Percentiles rank a stretch among this genome's conserved stretches.
These are phyloP conservation scores for Ophiocytium majus DNA, from an alignment of 352 stramenopile species.

Conservation along the genomic window DNA sequence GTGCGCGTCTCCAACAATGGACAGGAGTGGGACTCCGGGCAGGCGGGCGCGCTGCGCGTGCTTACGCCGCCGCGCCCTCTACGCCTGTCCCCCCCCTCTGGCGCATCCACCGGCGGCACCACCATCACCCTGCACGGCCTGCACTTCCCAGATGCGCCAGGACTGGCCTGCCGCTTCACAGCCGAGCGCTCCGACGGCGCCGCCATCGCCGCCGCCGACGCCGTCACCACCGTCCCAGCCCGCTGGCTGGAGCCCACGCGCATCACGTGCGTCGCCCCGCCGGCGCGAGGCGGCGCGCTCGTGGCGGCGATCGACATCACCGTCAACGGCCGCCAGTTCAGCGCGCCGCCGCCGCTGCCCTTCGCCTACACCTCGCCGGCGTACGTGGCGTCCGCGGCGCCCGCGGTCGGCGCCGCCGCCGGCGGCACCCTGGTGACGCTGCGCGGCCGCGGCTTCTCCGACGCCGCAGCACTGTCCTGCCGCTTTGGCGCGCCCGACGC, in stretches of 20 bases:
- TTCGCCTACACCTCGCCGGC: background rate
- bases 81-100: slow-evolving; percentile 60
- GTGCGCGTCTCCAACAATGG: slow-evolving; percentile 43
- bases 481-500: slow-evolving; percentile 26
- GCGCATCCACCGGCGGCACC: slow-evolving; percentile 66
- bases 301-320: background rate
- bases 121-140: slow-evolving; percentile 64
- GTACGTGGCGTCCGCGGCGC: background rate
- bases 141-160: background rate
- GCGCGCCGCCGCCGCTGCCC: background rate
- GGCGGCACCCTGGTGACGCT: slow-evolving; percentile 11
- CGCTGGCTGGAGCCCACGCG: background rate
- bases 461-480: background rate
- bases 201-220: slow-evolving; percentile 64
- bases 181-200: slow-evolving; percentile 62
- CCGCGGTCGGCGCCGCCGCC: background rate
- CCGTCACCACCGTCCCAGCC: background rate
- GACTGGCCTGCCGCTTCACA: slow-evolving; percentile 47
- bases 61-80: background rate
- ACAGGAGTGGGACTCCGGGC: slow-evolving; percentile 20
- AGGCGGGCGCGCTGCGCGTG: background rate
- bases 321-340: background rate
- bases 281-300: background rate
- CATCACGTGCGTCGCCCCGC: background rate
- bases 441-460: background rate